Evolutionary conservation across 345 rosid species (phyloP).

Genomic region (Brassica nigra): DNA sequence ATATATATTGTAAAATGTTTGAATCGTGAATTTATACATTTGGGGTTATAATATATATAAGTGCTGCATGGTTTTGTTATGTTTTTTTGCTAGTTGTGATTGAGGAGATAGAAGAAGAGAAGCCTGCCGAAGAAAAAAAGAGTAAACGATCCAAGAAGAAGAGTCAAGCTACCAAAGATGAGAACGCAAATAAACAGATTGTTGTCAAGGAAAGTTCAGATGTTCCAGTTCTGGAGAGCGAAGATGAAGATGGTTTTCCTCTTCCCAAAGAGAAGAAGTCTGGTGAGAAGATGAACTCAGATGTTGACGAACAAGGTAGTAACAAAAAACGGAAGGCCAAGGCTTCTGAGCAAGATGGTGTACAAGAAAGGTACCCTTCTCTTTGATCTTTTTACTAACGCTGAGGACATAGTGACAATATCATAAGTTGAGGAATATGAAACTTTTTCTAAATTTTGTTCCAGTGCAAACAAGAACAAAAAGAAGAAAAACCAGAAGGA

Average conservation of each 20-base stretch:
- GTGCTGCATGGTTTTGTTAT: background rate
- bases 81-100: constrained; percentile 55
- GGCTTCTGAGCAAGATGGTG: constrained; percentile 43
- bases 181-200: constrained; percentile 45
- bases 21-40: background rate
- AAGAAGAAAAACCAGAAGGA: constrained; percentile 66
- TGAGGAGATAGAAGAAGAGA: constrained; percentile 86
- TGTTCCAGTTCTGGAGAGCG: constrained; percentile 63
- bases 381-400: background rate
- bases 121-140: constrained; percentile 48
- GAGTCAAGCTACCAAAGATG: constrained; percentile 40
- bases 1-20: background rate
- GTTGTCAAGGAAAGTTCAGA: constrained; percentile 38
- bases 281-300: constrained; percentile 33
- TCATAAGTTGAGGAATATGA: constrained; percentile 17
- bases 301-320: constrained; percentile 38
- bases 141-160: constrained; percentile 51
- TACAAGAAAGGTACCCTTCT: constrained; percentile 53
- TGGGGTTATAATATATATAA: background rate
- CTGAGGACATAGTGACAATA: background rate
- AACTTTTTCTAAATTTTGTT: constrained; percentile 28
- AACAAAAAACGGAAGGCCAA: constrained; percentile 68
- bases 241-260: constrained; percentile 95
- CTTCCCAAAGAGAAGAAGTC: constrained; percentile 38
- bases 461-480: constrained; percentile 56